Percentiles rank a stretch among this genome's conserved stretches.
Conservation (phyloP, 2,329 filamentous ascomycete species). For the Dactylellina drechsleri region DNA sequence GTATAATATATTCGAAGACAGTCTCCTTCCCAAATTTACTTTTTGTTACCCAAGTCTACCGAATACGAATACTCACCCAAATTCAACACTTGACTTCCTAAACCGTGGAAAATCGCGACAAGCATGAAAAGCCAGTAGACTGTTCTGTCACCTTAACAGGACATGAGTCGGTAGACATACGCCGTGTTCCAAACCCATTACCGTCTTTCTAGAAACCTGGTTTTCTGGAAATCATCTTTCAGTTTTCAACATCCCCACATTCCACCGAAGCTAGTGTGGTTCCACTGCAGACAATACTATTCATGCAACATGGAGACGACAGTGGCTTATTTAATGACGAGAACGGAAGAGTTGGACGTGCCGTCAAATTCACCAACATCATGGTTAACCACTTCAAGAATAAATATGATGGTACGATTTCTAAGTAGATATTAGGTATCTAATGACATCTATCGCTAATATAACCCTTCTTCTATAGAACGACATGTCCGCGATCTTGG, state of each 20-base stretch:
- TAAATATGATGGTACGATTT: conserved; percentile 49
- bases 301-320: conserved; percentile 42
- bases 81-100: conserved; percentile 31
- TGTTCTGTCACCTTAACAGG: conserved; percentile 26
- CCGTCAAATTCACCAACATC: conserved; percentile 35
- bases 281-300: conserved; percentile 16
- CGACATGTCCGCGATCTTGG: conserved; percentile 57
- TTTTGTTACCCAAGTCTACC: conserved; percentile 13
- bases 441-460: background rate
- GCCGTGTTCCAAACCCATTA: conserved; percentile 33
- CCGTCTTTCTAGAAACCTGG: too few relatives aligned
- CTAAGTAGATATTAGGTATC: background rate
- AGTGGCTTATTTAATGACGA: conserved; percentile 24
- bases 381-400: conserved; percentile 48
- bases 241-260: conserved; percentile 5
- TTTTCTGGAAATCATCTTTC: conserved; percentile 10
- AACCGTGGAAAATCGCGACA: conserved; percentile 40
- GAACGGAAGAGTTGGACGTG: conserved; percentile 14
- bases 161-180: conserved; percentile 17
- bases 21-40: conserved; percentile 48
- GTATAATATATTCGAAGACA: background rate
- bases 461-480: conserved; percentile 44
- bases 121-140: conserved; percentile 41
- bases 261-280: too few relatives aligned
- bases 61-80: conserved; percentile 22